Percentiles rank a stretch among this genome's conserved stretches.
These are phyloP conservation scores for Aspergillus sp. DNA, from an alignment of 2,329 filamentous ascomycete genomes.

Conservation along the genomic window DNA sequence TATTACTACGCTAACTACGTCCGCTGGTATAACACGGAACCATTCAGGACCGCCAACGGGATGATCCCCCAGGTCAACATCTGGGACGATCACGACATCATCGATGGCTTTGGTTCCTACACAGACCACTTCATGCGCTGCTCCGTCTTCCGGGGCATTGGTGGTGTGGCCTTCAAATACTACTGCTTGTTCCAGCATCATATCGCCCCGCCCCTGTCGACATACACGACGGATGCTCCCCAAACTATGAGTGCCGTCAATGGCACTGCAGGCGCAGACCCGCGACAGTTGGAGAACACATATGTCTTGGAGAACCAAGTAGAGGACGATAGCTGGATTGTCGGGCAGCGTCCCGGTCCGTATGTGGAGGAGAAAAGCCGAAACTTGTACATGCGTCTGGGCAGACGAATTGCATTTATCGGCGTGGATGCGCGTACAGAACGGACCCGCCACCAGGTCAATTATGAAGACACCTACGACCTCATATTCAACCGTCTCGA, in stretches of 20 bases:
- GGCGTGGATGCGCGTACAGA: slow-evolving; percentile 58
- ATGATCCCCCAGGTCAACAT: slow-evolving; percentile 60
- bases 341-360: slow-evolving; percentile 64
- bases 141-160: slow-evolving; percentile 59
- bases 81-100: slow-evolving; percentile 62
- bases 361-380: slow-evolving; percentile 58
- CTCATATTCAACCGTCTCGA: slow-evolving; percentile 52
- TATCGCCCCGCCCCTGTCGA: slow-evolving; percentile 73
- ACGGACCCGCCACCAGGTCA: slow-evolving; percentile 87
- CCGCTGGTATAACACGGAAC: slow-evolving; percentile 62
- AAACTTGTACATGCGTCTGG: slow-evolving; percentile 57
- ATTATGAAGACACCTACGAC: slow-evolving; percentile 64
- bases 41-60: slow-evolving; percentile 54
- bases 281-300: slow-evolving; percentile 64
- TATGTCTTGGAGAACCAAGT: slow-evolving; percentile 58
- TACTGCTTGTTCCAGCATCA: slow-evolving; percentile 68
- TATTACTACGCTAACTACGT: slow-evolving; percentile 59
- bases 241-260: slow-evolving; percentile 46
- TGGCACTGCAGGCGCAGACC: slow-evolving; percentile 52
- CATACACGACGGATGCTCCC: slow-evolving; percentile 70
- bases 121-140: slow-evolving; percentile 62
- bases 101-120: slow-evolving; percentile 61
- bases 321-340: slow-evolving; percentile 68
- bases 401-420: slow-evolving; percentile 57
- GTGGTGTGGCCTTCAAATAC: slow-evolving; percentile 53